These are phyloP conservation scores for Durusdinium trenchii DNA, from an alignment of 73 alveolate genomes.

Conservation along the genomic window DNA sequence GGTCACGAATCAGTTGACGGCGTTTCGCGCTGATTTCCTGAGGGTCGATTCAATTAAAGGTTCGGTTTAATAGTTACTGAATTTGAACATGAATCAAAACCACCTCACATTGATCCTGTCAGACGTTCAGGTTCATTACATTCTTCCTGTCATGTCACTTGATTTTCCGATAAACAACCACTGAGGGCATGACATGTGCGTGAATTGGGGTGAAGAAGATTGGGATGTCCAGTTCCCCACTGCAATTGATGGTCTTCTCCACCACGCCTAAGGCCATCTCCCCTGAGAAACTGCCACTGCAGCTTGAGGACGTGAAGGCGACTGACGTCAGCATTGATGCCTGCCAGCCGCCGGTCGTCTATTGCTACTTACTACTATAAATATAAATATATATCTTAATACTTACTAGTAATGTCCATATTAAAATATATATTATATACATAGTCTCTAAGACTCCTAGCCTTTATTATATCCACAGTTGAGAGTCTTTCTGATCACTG, in stretches of 20 bases:
- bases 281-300: neutral
- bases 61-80: neutral
- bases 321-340: neutral
- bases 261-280: constrained; percentile 20
- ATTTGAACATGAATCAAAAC: neutral
- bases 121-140: neutral
- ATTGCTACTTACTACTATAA: too few relatives aligned
- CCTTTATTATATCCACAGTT: neutral
- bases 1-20: constrained; percentile 9
- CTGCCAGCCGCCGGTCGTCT: neutral
- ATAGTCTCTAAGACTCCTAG: neutral
- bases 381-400: too few relatives aligned
- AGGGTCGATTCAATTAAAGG: neutral
- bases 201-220: neutral
- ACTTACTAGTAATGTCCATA: neutral
- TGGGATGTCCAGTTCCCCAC: neutral
- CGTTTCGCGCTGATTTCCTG: neutral
- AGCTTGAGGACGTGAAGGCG: neutral
- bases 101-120: neutral
- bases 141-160: neutral
- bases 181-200: neutral
- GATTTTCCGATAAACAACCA: neutral
- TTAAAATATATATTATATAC: neutral
- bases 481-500: neutral
- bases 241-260: neutral